Evolutionary conservation across 2,329 filamentous ascomycete genomes (phyloP).

Genomic region (Calonectria leucothoes): DNA sequence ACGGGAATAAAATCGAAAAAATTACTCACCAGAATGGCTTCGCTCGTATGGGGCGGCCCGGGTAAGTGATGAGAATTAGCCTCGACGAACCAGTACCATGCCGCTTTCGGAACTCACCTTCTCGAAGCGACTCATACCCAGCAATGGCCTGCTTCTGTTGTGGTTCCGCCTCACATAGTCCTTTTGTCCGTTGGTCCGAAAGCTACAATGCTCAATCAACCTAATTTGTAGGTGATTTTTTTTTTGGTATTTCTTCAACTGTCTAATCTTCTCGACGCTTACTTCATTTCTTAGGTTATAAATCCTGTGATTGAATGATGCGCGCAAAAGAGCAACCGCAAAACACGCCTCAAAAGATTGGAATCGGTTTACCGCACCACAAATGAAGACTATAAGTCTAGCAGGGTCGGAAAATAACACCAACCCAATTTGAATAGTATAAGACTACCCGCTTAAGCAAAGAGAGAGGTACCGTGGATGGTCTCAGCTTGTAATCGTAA

Average conservation of each 20-base stretch:
- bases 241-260: not conserved
- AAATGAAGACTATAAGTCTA: no score
- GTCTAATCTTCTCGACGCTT: not conserved
- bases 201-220: not conserved
- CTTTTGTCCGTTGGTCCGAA: not conserved
- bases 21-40: not conserved
- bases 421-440: not conserved
- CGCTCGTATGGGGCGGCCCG: not conserved
- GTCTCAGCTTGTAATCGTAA: not conserved
- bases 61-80: not conserved
- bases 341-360: no score
- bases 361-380: no score
- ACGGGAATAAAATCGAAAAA: constrained; percentile 1
- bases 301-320: no score
- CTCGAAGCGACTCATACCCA: not conserved
- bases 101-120: not conserved
- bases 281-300: not conserved
- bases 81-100: not conserved
- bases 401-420: not conserved
- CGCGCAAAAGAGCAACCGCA: no score
- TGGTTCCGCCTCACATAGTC: not conserved
- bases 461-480: not conserved
- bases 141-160: not conserved
- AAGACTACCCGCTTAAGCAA: not conserved
- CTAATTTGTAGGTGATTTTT: not conserved